Conservation (phyloP, 2,329 filamentous ascomycete genomes). For the Tolypocladium tropicale region DNA sequence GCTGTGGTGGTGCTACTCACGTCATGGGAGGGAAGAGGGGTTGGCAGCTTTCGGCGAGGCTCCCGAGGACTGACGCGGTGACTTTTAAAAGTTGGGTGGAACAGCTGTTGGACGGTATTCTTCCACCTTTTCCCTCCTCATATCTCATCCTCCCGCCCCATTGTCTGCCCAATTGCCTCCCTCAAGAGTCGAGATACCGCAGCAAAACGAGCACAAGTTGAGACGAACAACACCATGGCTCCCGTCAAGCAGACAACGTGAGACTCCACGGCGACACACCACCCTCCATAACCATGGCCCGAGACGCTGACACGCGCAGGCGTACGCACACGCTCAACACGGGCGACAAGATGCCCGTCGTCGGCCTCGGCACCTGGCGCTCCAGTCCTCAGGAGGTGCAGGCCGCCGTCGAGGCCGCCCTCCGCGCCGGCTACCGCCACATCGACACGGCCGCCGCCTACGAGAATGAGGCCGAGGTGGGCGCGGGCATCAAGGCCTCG, state of each 20-base stretch:
- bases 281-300: background rate
- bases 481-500: constrained; percentile 51
- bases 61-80: background rate
- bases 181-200: background rate
- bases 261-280: background rate
- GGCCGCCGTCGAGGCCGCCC: constrained; percentile 59
- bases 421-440: constrained; percentile 61
- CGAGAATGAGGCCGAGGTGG: constrained; percentile 63
- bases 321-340: constrained; percentile 59
- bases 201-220: background rate
- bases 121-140: background rate
- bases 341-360: constrained; percentile 65
- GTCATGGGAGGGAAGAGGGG: background rate
- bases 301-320: constrained; percentile 3
- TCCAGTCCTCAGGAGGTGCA: constrained; percentile 59
- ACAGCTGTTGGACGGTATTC: background rate
- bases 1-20: background rate
- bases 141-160: background rate
- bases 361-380: constrained; percentile 75
- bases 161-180: background rate
- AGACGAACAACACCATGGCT: constrained; percentile 1
- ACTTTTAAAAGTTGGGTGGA: background rate
- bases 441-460: constrained; percentile 71
- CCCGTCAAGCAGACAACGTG: constrained; percentile 4
- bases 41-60: background rate